Conservation (phyloP, 495 filamentous ascomycete species). For the Talaromyces nanjingensis region DNA sequence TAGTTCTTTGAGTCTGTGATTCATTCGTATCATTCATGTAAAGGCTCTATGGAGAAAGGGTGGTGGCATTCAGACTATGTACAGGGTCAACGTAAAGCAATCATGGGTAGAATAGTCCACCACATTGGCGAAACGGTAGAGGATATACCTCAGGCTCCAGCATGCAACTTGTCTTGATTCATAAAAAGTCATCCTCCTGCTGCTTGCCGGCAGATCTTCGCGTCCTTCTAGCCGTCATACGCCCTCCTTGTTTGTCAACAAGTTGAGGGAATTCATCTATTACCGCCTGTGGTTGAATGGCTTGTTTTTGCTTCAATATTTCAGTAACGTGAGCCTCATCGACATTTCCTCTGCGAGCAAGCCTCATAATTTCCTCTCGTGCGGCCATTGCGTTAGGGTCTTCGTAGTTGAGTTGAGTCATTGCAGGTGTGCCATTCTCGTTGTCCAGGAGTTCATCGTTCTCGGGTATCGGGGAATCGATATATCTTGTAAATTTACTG, state of each 20-base stretch:
- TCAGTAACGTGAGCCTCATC: neutral
- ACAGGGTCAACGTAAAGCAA: neutral
- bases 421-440: conserved; percentile 28
- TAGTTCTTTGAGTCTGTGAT: too few species aligned
- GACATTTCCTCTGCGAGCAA: conserved; percentile 29
- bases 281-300: conserved; percentile 4
- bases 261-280: conserved; percentile 4
- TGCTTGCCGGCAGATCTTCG: conserved; percentile 8
- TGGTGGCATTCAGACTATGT: too few species aligned
- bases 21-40: too few species aligned
- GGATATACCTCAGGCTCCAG: neutral
- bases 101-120: neutral
- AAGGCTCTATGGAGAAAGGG: too few species aligned
- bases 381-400: conserved; percentile 44
- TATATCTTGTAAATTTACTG: conserved; percentile 26
- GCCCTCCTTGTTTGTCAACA: neutral
- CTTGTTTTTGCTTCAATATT: conserved; percentile 2
- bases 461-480: conserved; percentile 14
- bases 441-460: conserved; percentile 25
- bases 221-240: conserved; percentile 2
- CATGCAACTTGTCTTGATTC: neutral
- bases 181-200: conserved; percentile 1
- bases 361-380: conserved; percentile 37
- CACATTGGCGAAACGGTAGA: neutral
- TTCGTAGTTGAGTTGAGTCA: conserved; percentile 51